phyloP scores from a whole-genome alignment of 2,329 filamentous ascomycete genomes.

The Furcasterigmium sp. region DNA sequence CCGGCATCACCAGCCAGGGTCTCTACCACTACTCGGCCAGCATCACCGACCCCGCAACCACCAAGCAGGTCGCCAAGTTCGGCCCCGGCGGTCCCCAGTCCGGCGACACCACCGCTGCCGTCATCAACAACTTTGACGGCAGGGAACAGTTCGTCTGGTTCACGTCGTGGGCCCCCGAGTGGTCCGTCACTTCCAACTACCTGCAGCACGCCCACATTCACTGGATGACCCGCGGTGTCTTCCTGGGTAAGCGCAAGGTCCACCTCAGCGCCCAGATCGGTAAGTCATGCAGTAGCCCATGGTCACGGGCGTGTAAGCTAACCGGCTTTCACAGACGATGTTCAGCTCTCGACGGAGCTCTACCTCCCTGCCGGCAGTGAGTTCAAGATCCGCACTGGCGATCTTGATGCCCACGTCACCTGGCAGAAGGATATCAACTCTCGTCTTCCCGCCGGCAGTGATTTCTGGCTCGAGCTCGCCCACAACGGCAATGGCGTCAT shows the following conservation, averaged over 20 bases:
- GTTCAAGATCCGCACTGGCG: constrained; percentile 43
- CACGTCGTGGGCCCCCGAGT: constrained; percentile 41
- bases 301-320: too few species aligned
- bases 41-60: constrained; percentile 44
- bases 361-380: constrained; percentile 39
- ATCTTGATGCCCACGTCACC: constrained; percentile 38
- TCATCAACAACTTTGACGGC: constrained; percentile 53
- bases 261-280: constrained; percentile 53
- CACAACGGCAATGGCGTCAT: constrained; percentile 3
- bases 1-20: constrained; percentile 41
- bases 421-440: constrained; percentile 37
- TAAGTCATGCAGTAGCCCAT: too few species aligned
- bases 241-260: constrained; percentile 48
- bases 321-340: too few species aligned
- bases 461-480: constrained; percentile 5
- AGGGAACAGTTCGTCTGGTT: constrained; percentile 61
- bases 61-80: constrained; percentile 49
- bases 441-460: constrained; percentile 45
- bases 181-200: constrained; percentile 46
- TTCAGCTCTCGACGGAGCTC: constrained; percentile 49
- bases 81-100: constrained; percentile 33
- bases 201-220: constrained; percentile 59
- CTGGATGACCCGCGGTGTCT: constrained; percentile 56
- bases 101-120: constrained; percentile 42
- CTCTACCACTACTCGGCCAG: constrained; percentile 56